phyloP scores from a whole-genome alignment of 257 asterid species.

The Vinca minor region DNA sequence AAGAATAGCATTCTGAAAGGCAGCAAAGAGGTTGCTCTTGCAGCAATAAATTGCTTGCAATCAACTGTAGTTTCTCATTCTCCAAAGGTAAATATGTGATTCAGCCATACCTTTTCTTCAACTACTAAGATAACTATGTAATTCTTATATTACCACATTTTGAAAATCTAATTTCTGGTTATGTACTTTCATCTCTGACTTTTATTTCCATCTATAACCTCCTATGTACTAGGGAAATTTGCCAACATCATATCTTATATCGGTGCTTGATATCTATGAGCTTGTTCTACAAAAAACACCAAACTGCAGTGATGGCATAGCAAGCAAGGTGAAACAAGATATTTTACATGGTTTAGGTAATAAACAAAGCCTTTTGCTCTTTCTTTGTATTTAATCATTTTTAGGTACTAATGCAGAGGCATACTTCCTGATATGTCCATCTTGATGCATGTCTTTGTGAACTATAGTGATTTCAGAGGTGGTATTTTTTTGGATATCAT shows the following conservation, averaged over 20 bases:
- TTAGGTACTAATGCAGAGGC: neutral
- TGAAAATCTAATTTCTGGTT: neutral
- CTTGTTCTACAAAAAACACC: constrained; percentile 63
- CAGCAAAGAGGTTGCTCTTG: constrained; percentile 90
- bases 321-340: constrained; percentile 94
- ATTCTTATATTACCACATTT: neutral
- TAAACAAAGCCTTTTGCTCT: constrained; percentile 13
- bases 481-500: neutral
- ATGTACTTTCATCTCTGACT: constrained; percentile 6
- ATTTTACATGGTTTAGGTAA: constrained; percentile 89
- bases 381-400: constrained; percentile 4
- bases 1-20: constrained; percentile 78
- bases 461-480: neutral
- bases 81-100: constrained; percentile 52
- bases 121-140: neutral
- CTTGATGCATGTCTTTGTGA: neutral
- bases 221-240: constrained; percentile 62
- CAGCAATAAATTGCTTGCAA: constrained; percentile 91
- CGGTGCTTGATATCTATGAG: constrained; percentile 81
- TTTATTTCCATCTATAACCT: constrained; percentile 11
- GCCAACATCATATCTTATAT: constrained; percentile 56
- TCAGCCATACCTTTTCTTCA: constrained; percentile 4
- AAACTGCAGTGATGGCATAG: constrained; percentile 37
- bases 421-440: neutral
- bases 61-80: constrained; percentile 84